phyloP scores from a whole-genome alignment of 2,329 filamentous ascomycete species.

The Hypoxylon sp. region DNA sequence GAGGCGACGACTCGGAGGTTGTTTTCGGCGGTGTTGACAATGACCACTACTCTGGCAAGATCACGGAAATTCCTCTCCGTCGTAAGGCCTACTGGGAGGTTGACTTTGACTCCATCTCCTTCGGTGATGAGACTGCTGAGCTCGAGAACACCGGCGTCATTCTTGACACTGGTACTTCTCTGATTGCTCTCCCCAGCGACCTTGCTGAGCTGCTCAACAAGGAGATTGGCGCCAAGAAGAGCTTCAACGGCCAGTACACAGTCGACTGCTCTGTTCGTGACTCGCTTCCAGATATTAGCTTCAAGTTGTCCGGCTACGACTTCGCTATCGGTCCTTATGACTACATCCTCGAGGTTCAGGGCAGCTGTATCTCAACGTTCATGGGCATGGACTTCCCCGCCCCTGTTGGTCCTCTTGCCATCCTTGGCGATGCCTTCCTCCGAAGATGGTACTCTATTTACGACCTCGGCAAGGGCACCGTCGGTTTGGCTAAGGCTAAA shows the following conservation, averaged over 20 bases:
- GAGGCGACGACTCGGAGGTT: conserved; percentile 83
- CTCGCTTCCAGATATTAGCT: conserved; percentile 89
- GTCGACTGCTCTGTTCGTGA: conserved; percentile 90
- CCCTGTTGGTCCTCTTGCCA: conserved; percentile 91
- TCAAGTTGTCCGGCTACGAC: conserved; percentile 90
- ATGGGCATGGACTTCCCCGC: conserved; percentile 96
- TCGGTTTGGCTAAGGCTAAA: conserved; percentile 91
- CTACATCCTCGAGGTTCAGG: conserved; percentile 96
- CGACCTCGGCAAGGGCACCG: conserved; percentile 88
- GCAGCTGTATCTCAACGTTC: conserved; percentile 96
- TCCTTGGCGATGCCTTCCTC: conserved; percentile 89
- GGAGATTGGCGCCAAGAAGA: conserved; percentile 98
- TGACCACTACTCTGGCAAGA: conserved; percentile 84
- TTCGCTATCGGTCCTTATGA: conserved; percentile 91
- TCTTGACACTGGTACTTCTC: conserved; percentile 96
- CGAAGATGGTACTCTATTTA: conserved; percentile 97
- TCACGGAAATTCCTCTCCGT: conserved; percentile 93
- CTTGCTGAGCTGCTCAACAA: conserved; percentile 97
- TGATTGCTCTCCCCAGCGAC: conserved; percentile 92
- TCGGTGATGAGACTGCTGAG: conserved; percentile 87
- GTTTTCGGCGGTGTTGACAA: conserved; percentile 91
- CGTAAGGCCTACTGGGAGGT: conserved; percentile 99
- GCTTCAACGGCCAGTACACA: conserved; percentile 96
- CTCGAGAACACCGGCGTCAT: conserved; percentile 96
- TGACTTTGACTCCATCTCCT: conserved; percentile 90